These are phyloP conservation scores for Dictyostelium purpureum DNA, from an alignment of 78 protist species.

Conservation along the genomic window DNA sequence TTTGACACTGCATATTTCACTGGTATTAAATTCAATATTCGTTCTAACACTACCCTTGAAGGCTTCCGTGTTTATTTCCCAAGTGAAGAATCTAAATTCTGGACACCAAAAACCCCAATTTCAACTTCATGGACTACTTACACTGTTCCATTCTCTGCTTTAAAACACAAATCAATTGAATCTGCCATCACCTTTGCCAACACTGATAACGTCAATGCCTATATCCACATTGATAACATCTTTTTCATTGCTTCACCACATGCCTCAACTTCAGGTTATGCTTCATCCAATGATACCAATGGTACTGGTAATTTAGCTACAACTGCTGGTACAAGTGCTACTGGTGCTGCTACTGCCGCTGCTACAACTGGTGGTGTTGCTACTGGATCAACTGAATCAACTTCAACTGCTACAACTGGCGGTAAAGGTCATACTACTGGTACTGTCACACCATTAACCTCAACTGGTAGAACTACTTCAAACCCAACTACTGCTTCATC, in stretches of 20 bases:
- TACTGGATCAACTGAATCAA: neutral
- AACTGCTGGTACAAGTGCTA: neutral
- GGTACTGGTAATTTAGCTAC: neutral
- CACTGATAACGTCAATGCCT: neutral
- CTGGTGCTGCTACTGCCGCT: neutral
- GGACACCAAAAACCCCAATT: slow-evolving; percentile 29
- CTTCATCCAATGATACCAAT: neutral
- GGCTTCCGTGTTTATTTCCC: slow-evolving; percentile 35
- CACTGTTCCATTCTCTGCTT: neutral
- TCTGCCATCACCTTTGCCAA: slow-evolving; percentile 24
- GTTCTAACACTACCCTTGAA: neutral
- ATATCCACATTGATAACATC: slow-evolving; percentile 12
- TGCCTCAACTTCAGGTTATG: neutral
- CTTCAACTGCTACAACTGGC: neutral
- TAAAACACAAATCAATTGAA: slow-evolving; percentile 13
- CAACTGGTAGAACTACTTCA: neutral
- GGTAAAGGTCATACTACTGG: neutral
- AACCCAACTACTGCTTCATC: neutral
- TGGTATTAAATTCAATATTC: slow-evolving; percentile 41
- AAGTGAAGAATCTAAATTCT: neutral
- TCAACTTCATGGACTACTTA: slow-evolving; percentile 11
- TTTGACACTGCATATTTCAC: slow-evolving; percentile 25
- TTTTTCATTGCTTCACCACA: neutral
- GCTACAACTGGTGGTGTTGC: neutral
- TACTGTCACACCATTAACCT: neutral